phyloP scores from a whole-genome alignment of 2,329 filamentous ascomycete species.

The Fusarium irregulare region DNA sequence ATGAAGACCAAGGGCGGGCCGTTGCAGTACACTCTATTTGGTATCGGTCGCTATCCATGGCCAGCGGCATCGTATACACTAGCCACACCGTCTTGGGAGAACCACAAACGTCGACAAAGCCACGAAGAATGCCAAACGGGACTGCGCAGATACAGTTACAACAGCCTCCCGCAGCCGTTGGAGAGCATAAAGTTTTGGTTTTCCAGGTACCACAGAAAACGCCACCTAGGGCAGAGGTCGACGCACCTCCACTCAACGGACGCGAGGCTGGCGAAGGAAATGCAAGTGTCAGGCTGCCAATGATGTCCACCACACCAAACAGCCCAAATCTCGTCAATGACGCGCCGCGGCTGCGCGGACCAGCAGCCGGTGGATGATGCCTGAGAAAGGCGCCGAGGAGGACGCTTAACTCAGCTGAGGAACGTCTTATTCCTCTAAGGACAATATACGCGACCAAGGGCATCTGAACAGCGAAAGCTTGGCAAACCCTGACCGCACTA shows the following conservation, averaged over 20 bases:
- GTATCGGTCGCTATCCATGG: conserved; percentile 23
- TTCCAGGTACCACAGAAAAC: conserved; percentile 17
- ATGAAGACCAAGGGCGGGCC: conserved; percentile 42
- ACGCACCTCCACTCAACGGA: conserved; percentile 28
- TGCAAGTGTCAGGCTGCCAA: conserved; percentile 19
- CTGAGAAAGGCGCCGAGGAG: conserved; percentile 32
- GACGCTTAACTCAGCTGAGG: conserved; percentile 46
- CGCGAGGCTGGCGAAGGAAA: conserved; percentile 37
- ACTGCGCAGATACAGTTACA: conserved; percentile 12
- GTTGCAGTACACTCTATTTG: conserved; percentile 42
- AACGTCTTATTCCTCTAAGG: conserved; percentile 29
- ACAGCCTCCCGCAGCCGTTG: conserved; percentile 19
- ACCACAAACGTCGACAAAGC: conserved; percentile 16
- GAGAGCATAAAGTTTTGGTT: conserved; percentile 18
- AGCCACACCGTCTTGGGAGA: conserved; percentile 38
- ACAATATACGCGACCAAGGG: conserved; percentile 23
- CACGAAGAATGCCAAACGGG: conserved; percentile 1
- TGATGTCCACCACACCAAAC: conserved; percentile 25
- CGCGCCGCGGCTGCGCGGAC: conserved; percentile 31
- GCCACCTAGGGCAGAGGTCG: conserved; percentile 31
- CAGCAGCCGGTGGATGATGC: conserved; percentile 36
- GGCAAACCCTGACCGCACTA: conserved; percentile 41
- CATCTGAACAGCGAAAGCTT: conserved; percentile 38
- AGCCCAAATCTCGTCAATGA: conserved; percentile 38
- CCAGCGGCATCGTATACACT: conserved; percentile 35